Conservation (phyloP, 1,284 basidiomycete genomes). For the Apiotrichum gamsii region DNA sequence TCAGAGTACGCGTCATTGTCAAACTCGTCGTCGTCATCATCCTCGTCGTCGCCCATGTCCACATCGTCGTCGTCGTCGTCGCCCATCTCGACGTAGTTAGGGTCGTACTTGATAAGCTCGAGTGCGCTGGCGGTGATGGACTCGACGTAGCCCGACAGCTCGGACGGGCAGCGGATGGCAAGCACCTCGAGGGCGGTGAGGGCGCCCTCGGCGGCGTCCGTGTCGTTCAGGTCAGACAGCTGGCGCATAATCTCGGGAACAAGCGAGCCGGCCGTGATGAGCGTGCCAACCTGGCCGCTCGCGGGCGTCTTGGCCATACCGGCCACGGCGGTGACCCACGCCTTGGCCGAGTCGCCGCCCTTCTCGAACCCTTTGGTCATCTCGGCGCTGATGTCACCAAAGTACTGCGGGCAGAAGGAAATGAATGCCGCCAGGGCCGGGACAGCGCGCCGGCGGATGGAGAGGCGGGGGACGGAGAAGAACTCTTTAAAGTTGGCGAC, state of each 20-base stretch:
- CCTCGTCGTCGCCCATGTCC: conserved; percentile 33
- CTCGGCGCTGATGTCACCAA: conserved; percentile 24
- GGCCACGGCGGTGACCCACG: conserved; percentile 32
- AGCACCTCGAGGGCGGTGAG: conserved; percentile 67
- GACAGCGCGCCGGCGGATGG: conserved; percentile 85
- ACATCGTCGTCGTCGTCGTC: conserved; percentile 62
- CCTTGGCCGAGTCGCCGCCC: conserved; percentile 25
- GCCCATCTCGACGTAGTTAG: conserved; percentile 74
- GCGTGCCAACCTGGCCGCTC: conserved; percentile 24
- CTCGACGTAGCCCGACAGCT: conserved; percentile 66
- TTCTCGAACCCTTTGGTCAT: conserved; percentile 24
- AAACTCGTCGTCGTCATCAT: conserved; percentile 50
- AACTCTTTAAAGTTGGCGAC: conserved; percentile 68
- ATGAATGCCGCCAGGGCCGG: conserved; percentile 56
- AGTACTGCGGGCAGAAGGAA: conserved; percentile 27
- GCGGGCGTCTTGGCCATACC: conserved; percentile 33
- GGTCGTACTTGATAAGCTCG: conserved; percentile 85
- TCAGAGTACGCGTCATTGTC: conserved; percentile 87
- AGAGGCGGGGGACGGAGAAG: conserved; percentile 66
- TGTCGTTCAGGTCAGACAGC: conserved; percentile 29
- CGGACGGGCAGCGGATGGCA: conserved; percentile 72
- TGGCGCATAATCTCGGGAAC: conserved; percentile 27
- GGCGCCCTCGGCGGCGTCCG: conserved; percentile 41
- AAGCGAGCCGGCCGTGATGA: conserved; percentile 29
- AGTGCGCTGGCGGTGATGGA: conserved; percentile 64